Conservation (phyloP, 2,329 filamentous ascomycete species). For the Sporothrix inflata region DNA sequence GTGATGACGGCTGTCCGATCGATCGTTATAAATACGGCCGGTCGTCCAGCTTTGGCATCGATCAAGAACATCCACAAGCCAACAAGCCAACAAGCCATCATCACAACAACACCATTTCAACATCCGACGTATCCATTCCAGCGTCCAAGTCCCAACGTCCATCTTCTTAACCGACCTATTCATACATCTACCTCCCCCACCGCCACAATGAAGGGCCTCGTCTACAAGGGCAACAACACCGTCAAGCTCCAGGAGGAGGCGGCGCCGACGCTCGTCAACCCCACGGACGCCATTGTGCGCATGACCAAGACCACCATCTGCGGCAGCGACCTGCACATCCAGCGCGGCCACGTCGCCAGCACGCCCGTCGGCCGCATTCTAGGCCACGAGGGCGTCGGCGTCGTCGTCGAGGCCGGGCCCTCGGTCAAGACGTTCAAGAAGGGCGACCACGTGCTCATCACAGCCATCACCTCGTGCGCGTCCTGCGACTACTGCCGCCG, state of each 20-base stretch:
- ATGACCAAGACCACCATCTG: constrained; percentile 57
- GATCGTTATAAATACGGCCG: not conserved
- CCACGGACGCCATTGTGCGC: constrained; percentile 55
- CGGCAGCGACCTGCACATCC: constrained; percentile 60
- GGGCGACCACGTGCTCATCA: constrained; percentile 57
- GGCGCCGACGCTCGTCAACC: constrained; percentile 45
- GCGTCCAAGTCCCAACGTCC: not conserved
- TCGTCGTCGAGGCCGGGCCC: constrained; percentile 50
- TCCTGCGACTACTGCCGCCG: constrained; percentile 55
- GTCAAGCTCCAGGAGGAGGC: constrained; percentile 48
- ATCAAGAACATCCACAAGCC: not conserved
- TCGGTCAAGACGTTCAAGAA: constrained; percentile 51
- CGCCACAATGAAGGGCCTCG: constrained; percentile 51
- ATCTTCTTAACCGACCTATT: not conserved
- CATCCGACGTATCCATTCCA: not conserved
- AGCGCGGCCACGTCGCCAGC: constrained; percentile 56
- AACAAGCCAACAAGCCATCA: not conserved
- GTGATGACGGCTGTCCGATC: not conserved
- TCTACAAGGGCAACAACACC: constrained; percentile 44
- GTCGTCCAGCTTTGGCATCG: not conserved
- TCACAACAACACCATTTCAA: not conserved
- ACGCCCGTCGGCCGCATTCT: constrained; percentile 51
- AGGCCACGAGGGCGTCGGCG: constrained; percentile 58
- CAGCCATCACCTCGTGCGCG: constrained; percentile 55
- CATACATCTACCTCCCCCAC: not conserved